Evolutionary conservation across 2,329 filamentous ascomycete species (phyloP).

Genomic region (Colletotrichum somersetense): DNA sequence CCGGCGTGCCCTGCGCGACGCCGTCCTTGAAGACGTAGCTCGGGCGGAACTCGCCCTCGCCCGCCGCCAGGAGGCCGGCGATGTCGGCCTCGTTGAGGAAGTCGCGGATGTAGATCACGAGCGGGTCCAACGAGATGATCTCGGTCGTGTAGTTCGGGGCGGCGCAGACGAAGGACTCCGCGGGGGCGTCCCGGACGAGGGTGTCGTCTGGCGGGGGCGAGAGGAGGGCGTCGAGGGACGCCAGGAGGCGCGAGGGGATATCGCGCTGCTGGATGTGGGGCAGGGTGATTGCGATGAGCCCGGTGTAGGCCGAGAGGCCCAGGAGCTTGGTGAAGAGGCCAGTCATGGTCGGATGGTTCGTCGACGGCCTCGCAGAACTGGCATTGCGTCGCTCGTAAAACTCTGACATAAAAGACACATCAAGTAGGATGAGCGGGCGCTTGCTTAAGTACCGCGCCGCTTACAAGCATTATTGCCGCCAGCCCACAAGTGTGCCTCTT

Average conservation of each 20-base stretch:
- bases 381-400: background rate
- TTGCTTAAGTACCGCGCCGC: background rate
- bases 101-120: slow-evolving; percentile 59
- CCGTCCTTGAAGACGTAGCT: slow-evolving; percentile 54
- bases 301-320: slow-evolving; percentile 33
- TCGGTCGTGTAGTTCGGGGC: slow-evolving; percentile 54
- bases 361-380: background rate
- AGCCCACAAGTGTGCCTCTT: background rate
- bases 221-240: slow-evolving; percentile 2
- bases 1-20: slow-evolving; percentile 48
- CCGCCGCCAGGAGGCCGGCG: slow-evolving; percentile 51
- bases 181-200: no score
- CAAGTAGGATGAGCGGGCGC: background rate
- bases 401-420: background rate
- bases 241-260: background rate
- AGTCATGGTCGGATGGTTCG: slow-evolving; percentile 10
- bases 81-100: slow-evolving; percentile 53
- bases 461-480: background rate
- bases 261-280: slow-evolving; percentile 27
- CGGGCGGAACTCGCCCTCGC: slow-evolving; percentile 53
- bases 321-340: slow-evolving; percentile 25
- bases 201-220: background rate
- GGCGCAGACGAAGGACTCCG: slow-evolving; percentile 44
- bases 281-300: slow-evolving; percentile 29
- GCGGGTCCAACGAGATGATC: slow-evolving; percentile 57